Base-by-base conservation (phyloP, 2,329 filamentous ascomycete species). In the Aspergillus sp. region DNA sequence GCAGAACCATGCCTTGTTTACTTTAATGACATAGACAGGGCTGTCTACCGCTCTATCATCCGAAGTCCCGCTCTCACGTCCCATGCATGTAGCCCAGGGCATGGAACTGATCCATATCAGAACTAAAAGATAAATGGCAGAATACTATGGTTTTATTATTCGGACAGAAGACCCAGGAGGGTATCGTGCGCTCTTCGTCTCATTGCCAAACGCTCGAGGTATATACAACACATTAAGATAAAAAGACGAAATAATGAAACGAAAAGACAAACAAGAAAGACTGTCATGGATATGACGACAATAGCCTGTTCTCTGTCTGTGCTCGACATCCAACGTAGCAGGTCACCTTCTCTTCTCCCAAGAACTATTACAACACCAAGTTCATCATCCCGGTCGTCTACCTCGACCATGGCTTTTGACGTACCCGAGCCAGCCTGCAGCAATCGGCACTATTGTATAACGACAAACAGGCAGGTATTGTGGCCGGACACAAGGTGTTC, bases 181-280 rank as follows among this genome's bases (percentile, higher is more conserved):
- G 61, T 64, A 66, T 65, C 60, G 55, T 63, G 65, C 60, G 62
- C 59, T 65, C 60, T 63, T 64, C 60, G 62, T 65, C 62, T 63
- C 59, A 63, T 66, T 64, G 58, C 53, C 57, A 63, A 59, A 60
- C 60, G 59, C 58, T 57, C 51, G 46, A 54, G 55, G 60, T 60
- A 56, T 67, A 67, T 67, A 64, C 66, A 67, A 64, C 67, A 55
- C 55, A 57, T 56, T 58, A 60, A 45, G 40, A 49, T 39, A 51
- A 51, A 45, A 57, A 57, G 43, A 55, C 54, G 54, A 51, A 46
- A 58, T 57, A 50, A 54, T 50, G 45, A 42, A 57, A 45, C 19
- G 19, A 41, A 40, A 52, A 47, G 33, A 49, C 36, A 43, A 38
- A 55, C 42, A 42, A 44, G 38, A 42, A 41, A 39, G 43, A 52